Conservation (phyloP, 768 basidiomycete species). For the Mycena epipterygia region DNA sequence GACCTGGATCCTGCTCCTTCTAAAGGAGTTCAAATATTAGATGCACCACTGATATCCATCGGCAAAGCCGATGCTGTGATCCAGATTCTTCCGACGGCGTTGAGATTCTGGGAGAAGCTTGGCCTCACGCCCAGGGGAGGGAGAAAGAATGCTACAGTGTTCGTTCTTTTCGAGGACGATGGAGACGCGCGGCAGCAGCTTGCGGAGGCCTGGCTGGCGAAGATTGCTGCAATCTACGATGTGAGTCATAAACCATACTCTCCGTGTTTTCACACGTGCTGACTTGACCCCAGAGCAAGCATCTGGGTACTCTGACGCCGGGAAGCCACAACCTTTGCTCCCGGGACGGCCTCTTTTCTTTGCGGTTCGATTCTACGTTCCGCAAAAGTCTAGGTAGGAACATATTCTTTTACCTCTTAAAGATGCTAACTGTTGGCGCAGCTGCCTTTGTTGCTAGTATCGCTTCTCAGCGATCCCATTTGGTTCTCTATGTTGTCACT, state of each 20-base stretch:
- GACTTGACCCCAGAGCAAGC: slow-evolving; percentile 66
- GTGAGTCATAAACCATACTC: slow-evolving; percentile 55
- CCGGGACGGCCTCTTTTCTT: slow-evolving; percentile 70
- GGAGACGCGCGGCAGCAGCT: slow-evolving; percentile 59
- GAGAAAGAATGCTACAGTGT: slow-evolving; percentile 76
- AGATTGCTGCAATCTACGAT: slow-evolving; percentile 66
- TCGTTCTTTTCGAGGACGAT: slow-evolving; percentile 77
- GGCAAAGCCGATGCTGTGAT: slow-evolving; percentile 78
- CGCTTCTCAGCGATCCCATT: slow-evolving; percentile 47
- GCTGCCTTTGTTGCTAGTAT: slow-evolving; percentile 65
- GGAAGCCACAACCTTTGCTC: slow-evolving; percentile 64
- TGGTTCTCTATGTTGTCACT: slow-evolving; percentile 79
- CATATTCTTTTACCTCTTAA: background rate
- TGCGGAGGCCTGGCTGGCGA: slow-evolving; percentile 73
- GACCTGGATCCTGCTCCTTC: slow-evolving; percentile 37
- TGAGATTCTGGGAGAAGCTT: slow-evolving; percentile 90
- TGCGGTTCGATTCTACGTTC: slow-evolving; percentile 76
- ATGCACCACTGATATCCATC: slow-evolving; percentile 72
- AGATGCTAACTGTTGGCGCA: slow-evolving; percentile 39
- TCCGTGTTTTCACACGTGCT: slow-evolving; percentile 10
- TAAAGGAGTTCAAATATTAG: slow-evolving; percentile 48
- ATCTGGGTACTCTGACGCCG: slow-evolving; percentile 68
- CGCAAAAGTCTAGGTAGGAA: slow-evolving; percentile 73
- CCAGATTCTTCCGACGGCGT: slow-evolving; percentile 76
- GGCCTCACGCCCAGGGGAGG: slow-evolving; percentile 80